Evolutionary conservation across 495 filamentous ascomycete species (phyloP), one percentile per base, ranked within the genome.

Genomic region (Cercophora sp.): DNA sequence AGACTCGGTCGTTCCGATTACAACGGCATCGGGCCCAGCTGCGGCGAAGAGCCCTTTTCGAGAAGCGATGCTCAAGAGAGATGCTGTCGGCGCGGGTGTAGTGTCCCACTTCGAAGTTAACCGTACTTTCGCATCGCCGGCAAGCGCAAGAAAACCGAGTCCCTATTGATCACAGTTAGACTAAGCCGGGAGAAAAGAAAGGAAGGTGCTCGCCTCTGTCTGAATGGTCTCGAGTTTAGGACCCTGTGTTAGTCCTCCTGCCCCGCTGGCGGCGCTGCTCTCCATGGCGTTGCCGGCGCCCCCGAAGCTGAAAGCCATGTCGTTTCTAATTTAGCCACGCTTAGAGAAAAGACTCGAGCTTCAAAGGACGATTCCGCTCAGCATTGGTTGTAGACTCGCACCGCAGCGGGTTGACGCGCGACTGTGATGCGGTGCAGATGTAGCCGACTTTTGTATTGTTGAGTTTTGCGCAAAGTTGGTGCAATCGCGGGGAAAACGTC

Each of bases 1-100:
- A 2, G 84, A 75, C 22, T 88, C 80, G n/a, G 91, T 90, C 8
- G 75, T 84, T 9, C 89, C 85, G 42, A 99, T 63, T 41, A 87
- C 71, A 2, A 99, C 75, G 36, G 78, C 74, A 57, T 93, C 85
- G 23, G 92, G 92, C 9, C 87, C 85, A 46, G 89, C 93, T 37
- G 91, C 94, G 44, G 91, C 93, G 35, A 96, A 75, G 5, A 97
- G 72, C 16, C 89, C 91, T 69, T 84, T 86, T 46, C 74, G 82
- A 15, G 86, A 81, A 26, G 94, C 91, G 57, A 97, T 79, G 60
- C 85, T 85, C 41, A 99, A 75, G 31, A 99, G 84, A n/a, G 89
- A 88, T 36, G 87, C 81, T 20, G 85, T 91, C 3, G 90, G 79
- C 8, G 83, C 73, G n/a, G 93, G 94, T 40, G 90, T 76, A 23